Conservation (phyloP, 441 rosid species). For the Brassica balearica region DNA sequence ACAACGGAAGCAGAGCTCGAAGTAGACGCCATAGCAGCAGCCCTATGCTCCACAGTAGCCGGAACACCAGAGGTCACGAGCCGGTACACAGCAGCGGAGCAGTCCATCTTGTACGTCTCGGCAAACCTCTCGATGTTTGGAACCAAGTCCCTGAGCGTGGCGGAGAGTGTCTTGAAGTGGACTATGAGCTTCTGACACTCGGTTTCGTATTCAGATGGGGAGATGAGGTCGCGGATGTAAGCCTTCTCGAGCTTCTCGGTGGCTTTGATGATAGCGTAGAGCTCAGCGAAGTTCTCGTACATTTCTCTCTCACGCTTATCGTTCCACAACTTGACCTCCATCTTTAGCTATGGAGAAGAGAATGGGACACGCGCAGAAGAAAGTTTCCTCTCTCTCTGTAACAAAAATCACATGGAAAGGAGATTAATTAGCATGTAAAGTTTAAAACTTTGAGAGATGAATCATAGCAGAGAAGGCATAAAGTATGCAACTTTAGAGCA, state of each 20-base stretch:
- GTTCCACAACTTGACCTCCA: constrained; percentile 98
- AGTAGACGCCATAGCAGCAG: constrained; percentile 65
- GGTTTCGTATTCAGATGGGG: constrained; percentile 79
- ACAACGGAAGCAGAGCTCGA: constrained; percentile 86
- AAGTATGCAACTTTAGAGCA: neutral
- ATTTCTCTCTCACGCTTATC: constrained; percentile 99
- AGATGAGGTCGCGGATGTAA: constrained; percentile 79
- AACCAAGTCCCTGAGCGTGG: constrained; percentile 76
- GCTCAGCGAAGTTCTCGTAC: constrained; percentile 97
- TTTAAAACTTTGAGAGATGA: neutral
- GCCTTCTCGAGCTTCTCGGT: constrained; percentile 97
- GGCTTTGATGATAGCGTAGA: constrained; percentile 92
- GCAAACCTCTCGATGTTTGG: constrained; percentile 93
- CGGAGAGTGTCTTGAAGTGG: constrained; percentile 87
- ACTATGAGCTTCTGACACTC: constrained; percentile 96
- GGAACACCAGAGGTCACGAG: constrained; percentile 94
- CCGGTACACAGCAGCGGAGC: constrained; percentile 90
- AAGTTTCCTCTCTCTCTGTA: constrained; percentile 25
- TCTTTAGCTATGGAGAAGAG: constrained; percentile 94
- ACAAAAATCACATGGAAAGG: neutral
- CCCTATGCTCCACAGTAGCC: constrained; percentile 93
- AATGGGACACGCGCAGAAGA: constrained; percentile 98
- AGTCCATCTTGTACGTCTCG: constrained; percentile 94
- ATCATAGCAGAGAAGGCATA: constrained; percentile 6
- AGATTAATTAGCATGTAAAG: constrained; percentile 1